Evolutionary conservation across 2,329 filamentous ascomycete genomes (phyloP).

Genomic region (Ampelomyces quisqualis): DNA sequence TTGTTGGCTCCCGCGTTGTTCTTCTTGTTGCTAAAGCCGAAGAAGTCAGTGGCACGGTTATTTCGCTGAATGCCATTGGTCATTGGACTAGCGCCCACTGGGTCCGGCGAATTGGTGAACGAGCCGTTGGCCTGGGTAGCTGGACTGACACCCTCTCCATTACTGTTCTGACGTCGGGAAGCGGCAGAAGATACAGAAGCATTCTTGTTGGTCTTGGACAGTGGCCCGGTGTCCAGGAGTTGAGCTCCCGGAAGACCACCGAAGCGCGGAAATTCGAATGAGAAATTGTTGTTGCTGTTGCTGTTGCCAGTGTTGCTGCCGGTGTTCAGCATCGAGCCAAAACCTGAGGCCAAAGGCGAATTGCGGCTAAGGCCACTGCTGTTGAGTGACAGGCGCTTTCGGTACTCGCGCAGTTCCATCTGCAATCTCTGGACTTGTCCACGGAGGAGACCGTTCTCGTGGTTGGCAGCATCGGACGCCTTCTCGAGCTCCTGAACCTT

Average conservation of each 20-base stretch:
- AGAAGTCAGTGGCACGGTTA: conserved; percentile 32
- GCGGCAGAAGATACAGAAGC: conserved; percentile 23
- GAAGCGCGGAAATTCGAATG: conserved; percentile 96
- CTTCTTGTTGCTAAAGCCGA: conserved; percentile 17
- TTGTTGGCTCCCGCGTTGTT: conserved; percentile 17
- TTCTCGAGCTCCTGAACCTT: conserved; percentile 71
- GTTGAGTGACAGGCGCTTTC: conserved; percentile 74
- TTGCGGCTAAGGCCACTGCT: conserved; percentile 49
- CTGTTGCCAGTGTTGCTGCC: conserved; percentile 69
- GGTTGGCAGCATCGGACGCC: conserved; percentile 75
- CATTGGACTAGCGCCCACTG: conserved; percentile 34
- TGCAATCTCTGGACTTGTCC: conserved; percentile 88
- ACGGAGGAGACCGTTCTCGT: conserved; percentile 81
- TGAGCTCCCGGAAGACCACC: conserved; percentile 66
- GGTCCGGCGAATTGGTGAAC: conserved; percentile 28
- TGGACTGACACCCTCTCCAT: conserved; percentile 42
- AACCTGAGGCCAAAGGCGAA: conserved; percentile 49
- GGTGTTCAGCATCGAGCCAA: conserved; percentile 49
- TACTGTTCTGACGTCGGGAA: conserved; percentile 38
- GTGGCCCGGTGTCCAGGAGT: conserved; percentile 53
- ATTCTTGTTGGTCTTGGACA: conserved; percentile 38
- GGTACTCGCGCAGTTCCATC: conserved; percentile 82
- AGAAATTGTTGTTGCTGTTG: conserved; percentile 77
- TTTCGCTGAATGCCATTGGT: conserved; percentile 42
- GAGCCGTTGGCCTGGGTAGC: conserved; percentile 30